phyloP scores from a whole-genome alignment of 805 yeast genomes.

The Yarrowia divulgata region DNA sequence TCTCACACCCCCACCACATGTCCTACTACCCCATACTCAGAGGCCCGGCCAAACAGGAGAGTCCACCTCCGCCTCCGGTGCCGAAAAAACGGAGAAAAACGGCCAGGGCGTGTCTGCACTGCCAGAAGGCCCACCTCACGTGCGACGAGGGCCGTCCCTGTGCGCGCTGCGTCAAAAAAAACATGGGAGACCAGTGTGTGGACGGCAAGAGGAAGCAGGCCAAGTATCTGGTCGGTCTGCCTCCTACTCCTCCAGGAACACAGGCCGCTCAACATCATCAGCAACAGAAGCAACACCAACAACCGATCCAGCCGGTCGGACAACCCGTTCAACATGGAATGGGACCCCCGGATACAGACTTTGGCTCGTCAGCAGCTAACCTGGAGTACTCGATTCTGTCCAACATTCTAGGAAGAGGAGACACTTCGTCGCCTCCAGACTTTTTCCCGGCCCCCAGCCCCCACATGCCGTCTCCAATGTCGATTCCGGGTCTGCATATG shows the following conservation, averaged over 20 bases:
- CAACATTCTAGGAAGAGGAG: conserved; percentile 46
- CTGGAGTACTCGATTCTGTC: conserved; percentile 51
- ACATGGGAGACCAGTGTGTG: conserved; percentile 68
- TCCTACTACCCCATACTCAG: conserved; percentile 30
- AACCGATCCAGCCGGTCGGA: too few species aligned
- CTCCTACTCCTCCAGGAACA: conserved; percentile 46
- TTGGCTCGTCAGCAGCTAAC: conserved; percentile 51
- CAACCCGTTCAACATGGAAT: neutral
- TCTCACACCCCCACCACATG: neutral
- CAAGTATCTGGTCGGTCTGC: conserved; percentile 74
- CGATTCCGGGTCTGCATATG: conserved; percentile 35
- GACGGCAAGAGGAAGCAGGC: conserved; percentile 84
- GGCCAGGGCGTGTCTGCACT: conserved; percentile 83
- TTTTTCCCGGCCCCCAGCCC: conserved; percentile 38
- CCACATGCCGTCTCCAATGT: conserved; percentile 29
- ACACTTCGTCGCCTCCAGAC: conserved; percentile 37
- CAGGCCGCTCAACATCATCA: neutral
- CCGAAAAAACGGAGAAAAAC: conserved; percentile 62
- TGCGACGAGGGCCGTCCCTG: conserved; percentile 85
- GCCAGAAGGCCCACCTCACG: conserved; percentile 86
- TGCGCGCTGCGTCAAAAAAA: conserved; percentile 70
- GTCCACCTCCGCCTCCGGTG: conserved; percentile 28
- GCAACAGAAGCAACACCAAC: neutral
- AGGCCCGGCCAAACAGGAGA: conserved; percentile 24
- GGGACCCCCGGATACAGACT: conserved; percentile 43